Percentiles rank a stretch among this genome's conserved stretches.
These are phyloP conservation scores for Clavariopsis aquatica DNA, from an alignment of 495 filamentous ascomycete species.

Conservation along the genomic window DNA sequence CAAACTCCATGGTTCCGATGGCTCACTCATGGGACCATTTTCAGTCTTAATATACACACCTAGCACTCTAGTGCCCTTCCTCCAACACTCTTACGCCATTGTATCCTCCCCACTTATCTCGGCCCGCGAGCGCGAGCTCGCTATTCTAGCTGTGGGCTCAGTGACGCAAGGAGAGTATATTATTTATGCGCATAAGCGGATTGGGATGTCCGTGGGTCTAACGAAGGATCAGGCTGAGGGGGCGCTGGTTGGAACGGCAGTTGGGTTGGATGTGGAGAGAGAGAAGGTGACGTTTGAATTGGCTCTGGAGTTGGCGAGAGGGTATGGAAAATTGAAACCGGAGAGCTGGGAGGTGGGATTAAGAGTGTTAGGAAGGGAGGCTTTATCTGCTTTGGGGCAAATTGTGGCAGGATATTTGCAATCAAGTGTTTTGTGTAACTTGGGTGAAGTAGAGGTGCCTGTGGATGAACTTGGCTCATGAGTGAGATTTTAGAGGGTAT, in stretches of 20 bases:
- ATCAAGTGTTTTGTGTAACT: background rate
- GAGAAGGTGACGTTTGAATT: background rate
- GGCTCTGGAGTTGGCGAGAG: conserved; percentile 2
- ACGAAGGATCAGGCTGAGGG: conserved; percentile 1
- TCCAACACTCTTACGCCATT: background rate
- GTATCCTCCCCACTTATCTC: background rate
- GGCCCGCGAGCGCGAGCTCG: conserved; percentile 8
- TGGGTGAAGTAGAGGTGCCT: conserved; percentile 6
- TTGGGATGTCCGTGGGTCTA: conserved; percentile 1
- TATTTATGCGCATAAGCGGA: conserved; percentile 7
- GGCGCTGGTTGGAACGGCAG: background rate
- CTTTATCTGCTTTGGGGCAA: background rate
- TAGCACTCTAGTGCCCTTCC: background rate
- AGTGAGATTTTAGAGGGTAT: background rate
- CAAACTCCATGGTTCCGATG: background rate
- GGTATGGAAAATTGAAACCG: background rate
- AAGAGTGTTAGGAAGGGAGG: conserved; percentile 4
- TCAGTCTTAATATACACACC: background rate
- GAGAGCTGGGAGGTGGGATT: background rate
- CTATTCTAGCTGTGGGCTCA: background rate
- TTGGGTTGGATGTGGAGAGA: background rate
- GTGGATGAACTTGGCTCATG: background rate
- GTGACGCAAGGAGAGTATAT: background rate
- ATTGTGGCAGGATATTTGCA: conserved; percentile 3
- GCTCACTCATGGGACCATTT: background rate